These are phyloP conservation scores for Erigeron canadensis DNA, from an alignment of 129 eudicot genomes.

Conservation along the genomic window DNA sequence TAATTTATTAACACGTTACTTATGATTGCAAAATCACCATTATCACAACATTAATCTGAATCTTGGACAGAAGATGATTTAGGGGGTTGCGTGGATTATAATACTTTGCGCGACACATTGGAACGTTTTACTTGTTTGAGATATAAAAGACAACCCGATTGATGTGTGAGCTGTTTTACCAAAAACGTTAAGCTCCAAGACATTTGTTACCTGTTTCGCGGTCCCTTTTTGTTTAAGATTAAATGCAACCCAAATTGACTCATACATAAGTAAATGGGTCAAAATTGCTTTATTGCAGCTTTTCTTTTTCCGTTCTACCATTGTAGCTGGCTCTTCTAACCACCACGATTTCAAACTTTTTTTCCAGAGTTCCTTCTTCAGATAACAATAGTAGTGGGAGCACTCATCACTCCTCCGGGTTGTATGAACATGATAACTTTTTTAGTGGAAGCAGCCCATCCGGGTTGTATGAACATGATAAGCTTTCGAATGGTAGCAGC, in stretches of 20 bases:
- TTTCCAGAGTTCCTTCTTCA: conserved; percentile 37
- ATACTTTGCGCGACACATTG: too few relatives aligned
- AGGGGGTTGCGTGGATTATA: background rate
- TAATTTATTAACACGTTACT: background rate
- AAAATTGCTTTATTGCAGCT: background rate
- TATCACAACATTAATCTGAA: background rate
- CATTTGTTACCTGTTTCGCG: too few relatives aligned
- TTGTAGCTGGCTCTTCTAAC: background rate
- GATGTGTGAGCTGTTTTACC: too few relatives aligned
- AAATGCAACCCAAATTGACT: background rate
- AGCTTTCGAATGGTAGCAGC: conserved; percentile 16
- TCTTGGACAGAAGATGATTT: background rate
- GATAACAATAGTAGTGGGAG: conserved; percentile 19
- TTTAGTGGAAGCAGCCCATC: conserved; percentile 6
- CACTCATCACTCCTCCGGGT: conserved; percentile 23
- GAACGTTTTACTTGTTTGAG: background rate
- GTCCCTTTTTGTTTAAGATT: background rate
- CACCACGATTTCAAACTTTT: background rate
- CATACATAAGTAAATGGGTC: background rate
- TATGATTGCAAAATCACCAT: background rate
- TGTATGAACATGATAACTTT: conserved; percentile 16
- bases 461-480: conserved; percentile 28
- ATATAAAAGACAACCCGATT: background rate
- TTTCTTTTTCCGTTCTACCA: background rate
- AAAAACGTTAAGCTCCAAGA: too few relatives aligned